These are phyloP conservation scores for Phytophthora rubi DNA, from an alignment of 352 stramenopile species.

Conservation along the genomic window DNA sequence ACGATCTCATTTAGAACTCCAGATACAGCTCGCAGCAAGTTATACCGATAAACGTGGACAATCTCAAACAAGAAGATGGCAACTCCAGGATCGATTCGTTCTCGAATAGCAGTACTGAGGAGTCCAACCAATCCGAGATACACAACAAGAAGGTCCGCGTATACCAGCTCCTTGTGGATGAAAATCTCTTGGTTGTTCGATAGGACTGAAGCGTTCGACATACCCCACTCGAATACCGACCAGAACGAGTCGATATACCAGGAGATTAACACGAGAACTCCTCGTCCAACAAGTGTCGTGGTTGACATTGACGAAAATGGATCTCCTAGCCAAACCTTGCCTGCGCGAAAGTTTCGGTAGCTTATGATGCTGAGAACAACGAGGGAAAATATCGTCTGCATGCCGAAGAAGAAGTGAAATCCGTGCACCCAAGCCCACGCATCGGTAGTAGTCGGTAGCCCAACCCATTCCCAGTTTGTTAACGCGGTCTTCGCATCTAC, in stretches of 20 bases:
- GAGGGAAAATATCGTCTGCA: not conserved
- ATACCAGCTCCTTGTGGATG: slow-evolving; percentile 1
- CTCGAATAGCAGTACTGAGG: not conserved
- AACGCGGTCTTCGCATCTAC: not conserved
- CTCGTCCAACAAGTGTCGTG: not conserved
- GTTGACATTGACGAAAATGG: not conserved
- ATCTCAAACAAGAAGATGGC: not conserved
- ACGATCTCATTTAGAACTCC: not conserved
- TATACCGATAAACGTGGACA: not conserved
- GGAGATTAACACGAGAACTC: not conserved
- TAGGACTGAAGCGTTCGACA: not conserved
- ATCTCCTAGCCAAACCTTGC: not conserved
- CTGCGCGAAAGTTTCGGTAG: not conserved
- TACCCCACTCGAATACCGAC: not conserved
- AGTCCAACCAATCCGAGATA: not conserved
- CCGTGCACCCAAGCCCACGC: not conserved
- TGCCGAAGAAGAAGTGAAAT: not conserved
- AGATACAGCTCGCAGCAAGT: not conserved
- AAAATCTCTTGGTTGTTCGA: not conserved
- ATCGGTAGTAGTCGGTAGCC: not conserved
- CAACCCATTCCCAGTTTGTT: not conserved
- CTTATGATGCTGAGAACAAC: not conserved
- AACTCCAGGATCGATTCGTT: not conserved
- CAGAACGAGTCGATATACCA: not conserved
- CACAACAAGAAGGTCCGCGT: not conserved